These are phyloP conservation scores for Capniomyces stellatus DNA, from an alignment of 371 early-diverging fungal species.

Conservation along the genomic window DNA sequence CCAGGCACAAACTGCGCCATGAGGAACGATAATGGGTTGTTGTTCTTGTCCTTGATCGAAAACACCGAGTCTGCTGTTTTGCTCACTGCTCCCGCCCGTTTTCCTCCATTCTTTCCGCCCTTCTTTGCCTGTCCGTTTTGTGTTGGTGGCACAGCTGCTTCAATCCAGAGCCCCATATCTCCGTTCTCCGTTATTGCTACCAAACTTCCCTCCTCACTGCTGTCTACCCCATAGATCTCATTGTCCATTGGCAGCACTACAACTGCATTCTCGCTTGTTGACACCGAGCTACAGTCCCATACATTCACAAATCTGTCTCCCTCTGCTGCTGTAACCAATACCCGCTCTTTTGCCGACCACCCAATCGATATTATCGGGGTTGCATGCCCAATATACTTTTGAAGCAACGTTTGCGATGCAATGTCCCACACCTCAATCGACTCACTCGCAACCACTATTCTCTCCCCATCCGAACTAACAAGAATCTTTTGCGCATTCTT, in stretches of 20 bases:
- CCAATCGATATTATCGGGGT: slow-evolving; percentile 14
- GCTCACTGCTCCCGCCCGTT: not conserved
- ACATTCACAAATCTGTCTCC: slow-evolving; percentile 31
- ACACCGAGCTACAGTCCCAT: slow-evolving; percentile 15
- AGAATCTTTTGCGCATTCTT: slow-evolving; percentile 6
- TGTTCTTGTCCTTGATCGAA: not conserved
- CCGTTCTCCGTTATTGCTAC: not conserved
- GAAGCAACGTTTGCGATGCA: not conserved
- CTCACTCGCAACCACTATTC: slow-evolving; percentile 21
- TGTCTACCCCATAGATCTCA: not conserved
- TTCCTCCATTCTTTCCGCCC: not conserved
- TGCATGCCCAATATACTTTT: slow-evolving; percentile 30
- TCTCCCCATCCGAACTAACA: slow-evolving; percentile 10
- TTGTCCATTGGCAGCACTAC: not conserved
- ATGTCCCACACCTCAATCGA: slow-evolving; percentile 18
- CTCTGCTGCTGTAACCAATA: slow-evolving; percentile 26
- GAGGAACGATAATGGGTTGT: slow-evolving; percentile 5
- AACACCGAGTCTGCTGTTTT: not conserved
- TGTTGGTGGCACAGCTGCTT: no score
- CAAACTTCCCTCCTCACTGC: not conserved
- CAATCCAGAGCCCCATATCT: not conserved
- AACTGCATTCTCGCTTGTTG: not conserved
- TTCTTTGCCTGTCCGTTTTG: no score
- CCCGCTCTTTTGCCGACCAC: slow-evolving; percentile 15
- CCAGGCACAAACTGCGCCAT: slow-evolving; percentile 20